Evolutionary conservation across 129 eudicot genomes (phyloP).

Genomic region (Scalesia atractyloides): DNA sequence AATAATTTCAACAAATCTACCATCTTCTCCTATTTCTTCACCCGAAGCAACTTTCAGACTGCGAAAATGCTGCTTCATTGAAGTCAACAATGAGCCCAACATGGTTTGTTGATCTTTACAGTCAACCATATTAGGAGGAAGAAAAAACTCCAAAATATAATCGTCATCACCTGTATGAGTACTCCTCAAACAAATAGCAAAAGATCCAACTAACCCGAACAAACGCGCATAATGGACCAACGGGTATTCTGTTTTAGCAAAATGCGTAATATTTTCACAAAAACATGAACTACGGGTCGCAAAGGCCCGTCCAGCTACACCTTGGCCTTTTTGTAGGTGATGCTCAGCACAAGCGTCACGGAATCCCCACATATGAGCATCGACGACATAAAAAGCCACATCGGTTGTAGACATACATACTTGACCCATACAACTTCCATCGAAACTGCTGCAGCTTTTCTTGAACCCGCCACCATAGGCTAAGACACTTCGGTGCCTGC

Average conservation of each 20-base stretch:
- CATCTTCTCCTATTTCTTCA: slow-evolving; percentile 72
- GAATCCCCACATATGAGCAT: slow-evolving; percentile 92
- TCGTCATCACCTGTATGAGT: slow-evolving; percentile 78
- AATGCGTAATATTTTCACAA: slow-evolving; percentile 73
- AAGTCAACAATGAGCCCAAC: slow-evolving; percentile 68
- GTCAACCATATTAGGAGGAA: slow-evolving; percentile 54
- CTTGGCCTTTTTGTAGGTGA: slow-evolving; percentile 93
- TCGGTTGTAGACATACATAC: slow-evolving; percentile 98
- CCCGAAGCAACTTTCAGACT: slow-evolving; percentile 84
- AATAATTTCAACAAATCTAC: slow-evolving; percentile 62
- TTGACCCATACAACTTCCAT: slow-evolving; percentile 95
- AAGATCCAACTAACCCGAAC: slow-evolving; percentile 73
- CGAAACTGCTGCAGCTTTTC: slow-evolving; percentile 91
- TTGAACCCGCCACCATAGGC: slow-evolving; percentile 88
- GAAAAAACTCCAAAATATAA: slow-evolving; percentile 83
- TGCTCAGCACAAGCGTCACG: slow-evolving; percentile 93
- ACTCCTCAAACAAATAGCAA: slow-evolving; percentile 87
- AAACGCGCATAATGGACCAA: slow-evolving; percentile 88
- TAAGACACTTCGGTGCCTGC: slow-evolving; percentile 87
- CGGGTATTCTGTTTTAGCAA: slow-evolving; percentile 82
- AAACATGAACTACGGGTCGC: slow-evolving; percentile 63
- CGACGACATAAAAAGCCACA: slow-evolving; percentile 78
- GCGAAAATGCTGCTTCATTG: slow-evolving; percentile 73
- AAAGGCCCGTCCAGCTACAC: slow-evolving; percentile 89
- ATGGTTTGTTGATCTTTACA: slow-evolving; percentile 49